Evolutionary conservation across 768 basidiomycete species (phyloP).

Genomic region (Kwoniella botswanensis): DNA sequence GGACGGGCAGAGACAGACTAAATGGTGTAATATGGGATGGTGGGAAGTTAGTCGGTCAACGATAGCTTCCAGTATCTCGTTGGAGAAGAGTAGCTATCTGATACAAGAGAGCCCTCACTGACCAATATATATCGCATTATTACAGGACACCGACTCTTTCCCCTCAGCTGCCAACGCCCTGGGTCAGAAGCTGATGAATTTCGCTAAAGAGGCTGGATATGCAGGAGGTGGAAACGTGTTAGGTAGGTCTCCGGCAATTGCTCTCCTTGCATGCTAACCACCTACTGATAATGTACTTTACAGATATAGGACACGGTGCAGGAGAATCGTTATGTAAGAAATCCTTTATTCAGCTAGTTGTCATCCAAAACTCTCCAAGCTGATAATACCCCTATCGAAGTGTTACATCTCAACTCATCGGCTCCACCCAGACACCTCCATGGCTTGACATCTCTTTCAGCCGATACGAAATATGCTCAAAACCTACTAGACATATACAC

Average conservation of each 20-base stretch:
- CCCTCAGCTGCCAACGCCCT: slow-evolving; percentile 41
- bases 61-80: too few species aligned
- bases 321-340: slow-evolving; percentile 47
- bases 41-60: slow-evolving; percentile 42
- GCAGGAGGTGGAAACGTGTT: slow-evolving; percentile 30
- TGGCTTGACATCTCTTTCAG: slow-evolving; percentile 37
- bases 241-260: slow-evolving; percentile 24
- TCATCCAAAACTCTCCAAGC: neutral
- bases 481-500: slow-evolving; percentile 14
- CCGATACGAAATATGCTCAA: slow-evolving; percentile 31
- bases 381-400: slow-evolving; percentile 10
- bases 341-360: neutral
- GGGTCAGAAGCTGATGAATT: slow-evolving; percentile 36
- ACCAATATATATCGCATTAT: neutral
- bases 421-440: slow-evolving; percentile 35
- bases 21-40: slow-evolving; percentile 51
- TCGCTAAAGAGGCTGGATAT: slow-evolving; percentile 32
- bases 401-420: slow-evolving; percentile 31
- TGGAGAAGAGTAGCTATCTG: neutral
- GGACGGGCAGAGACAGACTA: slow-evolving; percentile 12
- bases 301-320: slow-evolving; percentile 52
- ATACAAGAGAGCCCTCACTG: neutral
- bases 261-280: neutral
- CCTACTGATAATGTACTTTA: neutral
- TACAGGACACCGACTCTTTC: slow-evolving; percentile 35